Conservation (phyloP, 2,329 filamentous ascomycete genomes). For the Cercospora nicotianae region DNA sequence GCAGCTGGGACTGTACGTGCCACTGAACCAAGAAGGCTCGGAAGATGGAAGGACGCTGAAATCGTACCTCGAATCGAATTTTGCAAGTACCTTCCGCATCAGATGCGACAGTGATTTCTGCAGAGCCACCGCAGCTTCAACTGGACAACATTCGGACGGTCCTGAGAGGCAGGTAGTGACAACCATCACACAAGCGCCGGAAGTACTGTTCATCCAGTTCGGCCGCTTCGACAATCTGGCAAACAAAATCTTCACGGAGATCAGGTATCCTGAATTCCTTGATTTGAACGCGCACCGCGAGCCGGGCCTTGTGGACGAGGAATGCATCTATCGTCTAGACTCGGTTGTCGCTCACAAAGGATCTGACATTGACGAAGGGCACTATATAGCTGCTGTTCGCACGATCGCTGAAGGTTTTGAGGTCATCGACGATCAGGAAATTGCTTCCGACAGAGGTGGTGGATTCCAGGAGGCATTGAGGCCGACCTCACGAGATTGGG, state of each 20-base stretch:
- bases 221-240: background rate
- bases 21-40: background rate
- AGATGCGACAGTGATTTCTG: background rate
- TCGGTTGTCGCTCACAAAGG: conserved; percentile 19
- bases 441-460: too few relatives aligned
- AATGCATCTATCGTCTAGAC: conserved; percentile 17
- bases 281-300: background rate
- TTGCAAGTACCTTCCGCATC: background rate
- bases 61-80: background rate
- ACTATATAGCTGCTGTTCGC: conserved; percentile 14
- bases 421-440: too few relatives aligned
- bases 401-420: too few relatives aligned
- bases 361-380: background rate
- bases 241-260: background rate
- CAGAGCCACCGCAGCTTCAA: background rate
- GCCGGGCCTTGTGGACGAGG: background rate
- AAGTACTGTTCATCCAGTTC: background rate
- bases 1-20: background rate
- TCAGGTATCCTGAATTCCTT: conserved; percentile 4
- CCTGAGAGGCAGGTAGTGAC: background rate
- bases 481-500: too few relatives aligned
- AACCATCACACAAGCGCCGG: background rate
- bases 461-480: too few relatives aligned
- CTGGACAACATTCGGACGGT: background rate
- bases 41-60: background rate